Conservation (phyloP, 2,329 filamentous ascomycete genomes). For the Alternaria longipes region DNA sequence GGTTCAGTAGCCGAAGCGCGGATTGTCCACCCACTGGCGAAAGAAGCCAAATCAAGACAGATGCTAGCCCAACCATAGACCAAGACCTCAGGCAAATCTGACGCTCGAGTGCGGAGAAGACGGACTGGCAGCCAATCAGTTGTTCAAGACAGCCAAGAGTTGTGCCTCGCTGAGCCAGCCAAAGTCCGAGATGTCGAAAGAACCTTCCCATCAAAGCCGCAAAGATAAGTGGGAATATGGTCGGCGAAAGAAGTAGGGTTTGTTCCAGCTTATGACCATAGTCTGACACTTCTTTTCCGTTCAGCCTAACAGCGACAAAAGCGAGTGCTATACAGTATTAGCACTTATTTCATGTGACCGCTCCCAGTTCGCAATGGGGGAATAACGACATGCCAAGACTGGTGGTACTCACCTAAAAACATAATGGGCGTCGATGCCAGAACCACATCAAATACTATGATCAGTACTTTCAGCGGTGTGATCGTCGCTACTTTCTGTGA, state of each 20-base stretch:
- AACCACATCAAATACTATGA: conserved; percentile 35
- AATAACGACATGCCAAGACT: too few relatives aligned
- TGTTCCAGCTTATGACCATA: conserved; percentile 21
- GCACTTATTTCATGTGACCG: not conserved
- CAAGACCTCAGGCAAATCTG: conserved; percentile 37
- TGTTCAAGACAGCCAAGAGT: conserved; percentile 41
- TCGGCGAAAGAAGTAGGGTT: conserved; percentile 33
- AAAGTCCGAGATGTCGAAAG: conserved; percentile 38
- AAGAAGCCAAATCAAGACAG: conserved; percentile 39
- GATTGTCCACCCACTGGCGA: conserved; percentile 45
- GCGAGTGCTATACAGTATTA: conserved; percentile 35
- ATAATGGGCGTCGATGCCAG: conserved; percentile 38
- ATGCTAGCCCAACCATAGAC: conserved; percentile 34
- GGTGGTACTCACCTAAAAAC: conserved; percentile 33
- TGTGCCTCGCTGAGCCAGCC: conserved; percentile 39
- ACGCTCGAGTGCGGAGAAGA: conserved; percentile 43
- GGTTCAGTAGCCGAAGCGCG: conserved; percentile 35
- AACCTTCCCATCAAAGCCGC: conserved; percentile 43
- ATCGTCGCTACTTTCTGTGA: conserved; percentile 30
- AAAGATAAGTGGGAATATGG: conserved; percentile 42
- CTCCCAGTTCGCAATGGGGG: too few relatives aligned
- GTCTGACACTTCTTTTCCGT: conserved; percentile 26
- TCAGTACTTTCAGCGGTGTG: conserved; percentile 29
- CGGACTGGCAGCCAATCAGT: conserved; percentile 39
- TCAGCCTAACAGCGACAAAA: conserved; percentile 30